Conservation (phyloP, 768 basidiomycete genomes). For the Boletus rubropictus region DNA sequence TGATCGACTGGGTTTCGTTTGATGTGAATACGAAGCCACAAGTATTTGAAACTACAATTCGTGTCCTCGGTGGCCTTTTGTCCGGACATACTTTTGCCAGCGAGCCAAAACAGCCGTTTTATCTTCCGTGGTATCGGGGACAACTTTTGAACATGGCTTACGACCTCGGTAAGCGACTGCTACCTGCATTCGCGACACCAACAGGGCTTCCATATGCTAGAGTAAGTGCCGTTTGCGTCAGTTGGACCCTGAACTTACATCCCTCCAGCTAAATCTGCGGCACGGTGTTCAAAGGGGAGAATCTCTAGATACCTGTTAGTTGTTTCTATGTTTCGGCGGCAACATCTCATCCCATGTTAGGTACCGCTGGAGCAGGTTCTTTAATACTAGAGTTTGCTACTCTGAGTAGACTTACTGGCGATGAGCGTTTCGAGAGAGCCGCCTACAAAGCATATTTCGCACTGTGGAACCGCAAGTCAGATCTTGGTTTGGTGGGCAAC, state of each 20-base stretch:
- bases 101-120: slow-evolving; percentile 57
- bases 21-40: slow-evolving; percentile 96
- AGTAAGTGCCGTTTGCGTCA: slow-evolving; percentile 34
- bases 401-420: slow-evolving; percentile 84
- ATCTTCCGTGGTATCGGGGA: slow-evolving; percentile 78
- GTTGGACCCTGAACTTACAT: slow-evolving; percentile 1
- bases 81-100: slow-evolving; percentile 83
- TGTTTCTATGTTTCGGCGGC: neutral
- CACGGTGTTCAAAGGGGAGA: slow-evolving; percentile 74
- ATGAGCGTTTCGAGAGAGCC: slow-evolving; percentile 82
- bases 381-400: slow-evolving; percentile 93
- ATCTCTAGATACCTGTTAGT: slow-evolving; percentile 78
- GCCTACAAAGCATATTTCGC: slow-evolving; percentile 90
- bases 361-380: slow-evolving; percentile 89
- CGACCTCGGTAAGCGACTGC: slow-evolving; percentile 78
- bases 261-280: slow-evolving; percentile 68
- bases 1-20: slow-evolving; percentile 81
- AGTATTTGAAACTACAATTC: slow-evolving; percentile 95
- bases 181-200: slow-evolving; percentile 88
- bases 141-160: slow-evolving; percentile 76
- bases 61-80: slow-evolving; percentile 84
- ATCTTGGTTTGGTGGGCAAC: slow-evolving; percentile 83
- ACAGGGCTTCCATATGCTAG: slow-evolving; percentile 92
- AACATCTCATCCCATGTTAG: slow-evolving; percentile 34
- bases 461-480: slow-evolving; percentile 86